phyloP scores from a whole-genome alignment of 306 rosid species.

The Ormosia emarginata region DNA sequence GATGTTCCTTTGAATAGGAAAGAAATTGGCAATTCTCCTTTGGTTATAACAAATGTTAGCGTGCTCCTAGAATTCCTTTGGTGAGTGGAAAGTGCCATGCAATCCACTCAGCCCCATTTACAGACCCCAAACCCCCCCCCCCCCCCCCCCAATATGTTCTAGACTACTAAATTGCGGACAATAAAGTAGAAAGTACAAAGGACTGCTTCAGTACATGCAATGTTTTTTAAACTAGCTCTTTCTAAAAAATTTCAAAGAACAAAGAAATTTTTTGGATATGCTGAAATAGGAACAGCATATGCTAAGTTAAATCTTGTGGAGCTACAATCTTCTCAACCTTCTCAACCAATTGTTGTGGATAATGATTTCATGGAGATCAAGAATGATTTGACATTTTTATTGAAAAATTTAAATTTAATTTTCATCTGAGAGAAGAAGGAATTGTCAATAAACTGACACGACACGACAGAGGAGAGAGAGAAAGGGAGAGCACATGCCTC shows the following conservation, averaged over 20 bases:
- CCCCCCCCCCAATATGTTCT: background rate
- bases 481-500: conserved; percentile 23
- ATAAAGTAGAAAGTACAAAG: background rate
- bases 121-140: too few species aligned
- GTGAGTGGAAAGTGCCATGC: background rate
- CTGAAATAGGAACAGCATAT: conserved; percentile 19
- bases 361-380: background rate
- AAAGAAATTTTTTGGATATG: background rate
- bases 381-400: background rate
- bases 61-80: background rate
- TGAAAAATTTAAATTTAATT: background rate
- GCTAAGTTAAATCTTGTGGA: background rate
- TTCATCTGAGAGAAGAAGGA: background rate
- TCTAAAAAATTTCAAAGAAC: background rate
- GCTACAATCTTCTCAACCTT: background rate
- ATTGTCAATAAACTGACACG: background rate
- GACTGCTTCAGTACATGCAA: background rate
- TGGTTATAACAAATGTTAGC: background rate
- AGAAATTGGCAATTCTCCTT: background rate
- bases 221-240: background rate
- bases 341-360: background rate
- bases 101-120: background rate
- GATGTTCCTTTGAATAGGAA: background rate
- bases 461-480: background rate
- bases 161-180: background rate